These are phyloP conservation scores for Ambrosia artemisiifolia DNA, from an alignment of 129 eudicot species.

Conservation along the genomic window DNA sequence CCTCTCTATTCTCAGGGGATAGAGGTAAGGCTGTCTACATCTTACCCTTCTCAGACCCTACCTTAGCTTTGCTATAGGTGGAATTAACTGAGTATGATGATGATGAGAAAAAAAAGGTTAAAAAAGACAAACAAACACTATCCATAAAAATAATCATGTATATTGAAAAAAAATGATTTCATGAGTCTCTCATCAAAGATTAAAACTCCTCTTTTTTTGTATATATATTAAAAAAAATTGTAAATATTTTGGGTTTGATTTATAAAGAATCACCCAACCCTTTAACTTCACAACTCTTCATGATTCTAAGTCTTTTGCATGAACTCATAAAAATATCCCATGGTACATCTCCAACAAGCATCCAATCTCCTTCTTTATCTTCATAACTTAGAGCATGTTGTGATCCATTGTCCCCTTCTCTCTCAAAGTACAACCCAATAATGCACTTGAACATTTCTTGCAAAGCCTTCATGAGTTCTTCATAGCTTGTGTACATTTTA, in stretches of 20 bases:
- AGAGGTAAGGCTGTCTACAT: too few species aligned
- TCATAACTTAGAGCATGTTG: constrained; percentile 50
- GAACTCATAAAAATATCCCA: too few species aligned
- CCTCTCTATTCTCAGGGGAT: too few species aligned
- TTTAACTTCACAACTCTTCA: constrained; percentile 50
- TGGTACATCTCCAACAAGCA: too few species aligned
- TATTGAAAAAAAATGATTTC: neutral
- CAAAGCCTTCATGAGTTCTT: constrained; percentile 55
- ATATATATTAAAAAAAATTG: neutral
- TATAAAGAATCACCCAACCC: constrained; percentile 54
- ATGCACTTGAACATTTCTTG: constrained; percentile 69
- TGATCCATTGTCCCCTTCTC: constrained; percentile 72
- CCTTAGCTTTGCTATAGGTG: too few species aligned
- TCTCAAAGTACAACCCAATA: constrained; percentile 55
- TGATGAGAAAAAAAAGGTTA: too few species aligned
- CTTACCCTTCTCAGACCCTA: too few species aligned
- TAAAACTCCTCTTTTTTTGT: neutral
- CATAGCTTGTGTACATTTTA: constrained; percentile 57
- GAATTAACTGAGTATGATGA: too few species aligned
- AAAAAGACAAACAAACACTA: too few species aligned
- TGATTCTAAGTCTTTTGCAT: too few species aligned
- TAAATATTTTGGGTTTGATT: neutral
- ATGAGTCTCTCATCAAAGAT: constrained; percentile 3
- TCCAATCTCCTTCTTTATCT: too few species aligned
- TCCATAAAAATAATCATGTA: too few species aligned